These are phyloP conservation scores for Ogataea philodendri DNA, from an alignment of 805 yeast species.

Conservation along the genomic window DNA sequence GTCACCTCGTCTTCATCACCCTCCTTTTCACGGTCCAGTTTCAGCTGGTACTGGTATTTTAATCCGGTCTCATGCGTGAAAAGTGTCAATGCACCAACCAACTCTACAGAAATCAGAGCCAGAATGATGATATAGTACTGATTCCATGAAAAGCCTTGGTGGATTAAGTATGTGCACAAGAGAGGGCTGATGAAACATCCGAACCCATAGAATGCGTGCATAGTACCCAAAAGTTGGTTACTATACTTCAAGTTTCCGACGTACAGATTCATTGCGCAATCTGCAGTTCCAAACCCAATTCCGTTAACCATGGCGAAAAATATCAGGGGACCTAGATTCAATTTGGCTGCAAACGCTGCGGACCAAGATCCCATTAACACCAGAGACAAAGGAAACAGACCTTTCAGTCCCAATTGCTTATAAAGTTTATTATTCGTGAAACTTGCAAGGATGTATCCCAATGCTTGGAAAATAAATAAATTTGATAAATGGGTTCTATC, in stretches of 20 bases:
- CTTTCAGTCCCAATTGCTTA: slow-evolving; percentile 45
- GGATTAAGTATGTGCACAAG: slow-evolving; percentile 41
- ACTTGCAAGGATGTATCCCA: slow-evolving; percentile 57
- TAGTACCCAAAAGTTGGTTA: slow-evolving; percentile 48
- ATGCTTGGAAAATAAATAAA: slow-evolving; percentile 49
- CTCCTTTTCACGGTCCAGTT: slow-evolving; percentile 13
- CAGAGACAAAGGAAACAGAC: slow-evolving; percentile 37
- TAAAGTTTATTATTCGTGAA: slow-evolving; percentile 44
- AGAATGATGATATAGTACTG: slow-evolving; percentile 42
- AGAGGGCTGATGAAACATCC: slow-evolving; percentile 55
- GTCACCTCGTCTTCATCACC: slow-evolving; percentile 23
- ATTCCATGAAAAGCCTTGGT: slow-evolving; percentile 42
- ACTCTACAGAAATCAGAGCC: slow-evolving; percentile 26
- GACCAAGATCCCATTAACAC: slow-evolving; percentile 8
- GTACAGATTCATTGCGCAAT: slow-evolving; percentile 55
- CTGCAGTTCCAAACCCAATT: slow-evolving; percentile 54
- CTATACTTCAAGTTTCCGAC: slow-evolving; percentile 45
- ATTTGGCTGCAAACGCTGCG: slow-evolving; percentile 37
- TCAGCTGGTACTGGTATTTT: slow-evolving; percentile 38
- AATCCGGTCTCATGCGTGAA: slow-evolving; percentile 45
- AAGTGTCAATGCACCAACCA: slow-evolving; percentile 27
- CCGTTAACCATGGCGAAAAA: slow-evolving; percentile 45
- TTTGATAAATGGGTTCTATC: slow-evolving; percentile 48
- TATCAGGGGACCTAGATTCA: slow-evolving; percentile 43
- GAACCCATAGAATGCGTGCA: slow-evolving; percentile 53